A percentile compares a stretch with the other conserved stretches of the same genome.
Conservation (phyloP, 768 basidiomycete species). For the Rubroboletus pulcherrimus region DNA sequence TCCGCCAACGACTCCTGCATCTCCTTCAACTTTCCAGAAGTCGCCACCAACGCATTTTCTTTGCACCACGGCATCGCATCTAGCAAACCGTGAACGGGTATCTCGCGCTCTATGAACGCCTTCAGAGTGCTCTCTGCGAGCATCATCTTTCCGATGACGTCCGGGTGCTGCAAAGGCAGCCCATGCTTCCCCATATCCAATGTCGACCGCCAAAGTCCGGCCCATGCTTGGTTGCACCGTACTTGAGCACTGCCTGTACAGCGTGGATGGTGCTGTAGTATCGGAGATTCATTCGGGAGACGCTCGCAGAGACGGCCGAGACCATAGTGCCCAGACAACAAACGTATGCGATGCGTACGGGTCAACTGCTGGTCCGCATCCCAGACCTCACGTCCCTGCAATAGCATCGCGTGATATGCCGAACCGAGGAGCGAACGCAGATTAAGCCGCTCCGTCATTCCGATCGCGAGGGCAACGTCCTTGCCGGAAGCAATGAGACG, state of each 20-base stretch:
- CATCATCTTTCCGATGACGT: constrained; percentile 44
- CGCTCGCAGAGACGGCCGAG: constrained; percentile 44
- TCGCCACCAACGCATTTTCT: constrained; percentile 40
- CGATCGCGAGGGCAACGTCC: constrained; percentile 43
- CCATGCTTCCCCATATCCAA: constrained; percentile 38
- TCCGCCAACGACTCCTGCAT: constrained; percentile 45
- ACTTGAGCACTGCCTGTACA: constrained; percentile 38
- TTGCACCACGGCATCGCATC: constrained; percentile 46
- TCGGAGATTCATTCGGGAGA: constrained; percentile 41
- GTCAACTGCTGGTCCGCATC: constrained; percentile 43
- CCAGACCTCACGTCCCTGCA: constrained; percentile 49
- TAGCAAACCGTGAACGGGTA: constrained; percentile 36
- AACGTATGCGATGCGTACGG: constrained; percentile 46
- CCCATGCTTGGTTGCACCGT: constrained; percentile 45
- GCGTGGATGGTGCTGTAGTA: constrained; percentile 38
- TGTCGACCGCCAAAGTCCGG: constrained; percentile 42
- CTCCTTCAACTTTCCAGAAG: constrained; percentile 42
- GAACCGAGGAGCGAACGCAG: constrained; percentile 44
- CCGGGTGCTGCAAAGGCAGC: constrained; percentile 40
- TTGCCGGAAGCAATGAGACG: constrained; percentile 43
- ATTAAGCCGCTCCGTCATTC: constrained; percentile 46
- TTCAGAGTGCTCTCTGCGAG: constrained; percentile 46
- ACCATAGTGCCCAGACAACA: constrained; percentile 51
- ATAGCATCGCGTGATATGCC: constrained; percentile 51
- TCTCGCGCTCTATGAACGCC: constrained; percentile 42